Conservation (phyloP, 2,329 filamentous ascomycete species). For the Tolypocladium album region DNA sequence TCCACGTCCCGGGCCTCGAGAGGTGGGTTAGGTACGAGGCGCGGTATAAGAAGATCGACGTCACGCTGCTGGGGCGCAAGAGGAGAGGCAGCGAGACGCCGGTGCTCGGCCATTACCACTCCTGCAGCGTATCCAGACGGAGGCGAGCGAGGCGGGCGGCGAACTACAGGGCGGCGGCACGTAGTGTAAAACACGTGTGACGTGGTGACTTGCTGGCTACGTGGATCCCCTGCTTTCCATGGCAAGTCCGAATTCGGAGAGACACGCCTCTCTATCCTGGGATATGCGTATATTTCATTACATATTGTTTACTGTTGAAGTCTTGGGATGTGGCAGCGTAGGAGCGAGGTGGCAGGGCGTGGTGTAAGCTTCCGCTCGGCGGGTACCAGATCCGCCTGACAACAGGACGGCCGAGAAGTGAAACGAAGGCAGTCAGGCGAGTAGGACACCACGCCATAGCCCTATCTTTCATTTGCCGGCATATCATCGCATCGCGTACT, state of each 20-base stretch:
- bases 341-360: background rate
- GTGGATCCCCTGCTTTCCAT: background rate
- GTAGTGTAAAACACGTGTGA: background rate
- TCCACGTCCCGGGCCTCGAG: conserved; percentile 34
- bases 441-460: background rate
- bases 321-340: background rate
- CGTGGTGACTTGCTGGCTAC: background rate
- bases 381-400: background rate
- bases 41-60: conserved; percentile 39
- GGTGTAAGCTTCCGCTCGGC: background rate
- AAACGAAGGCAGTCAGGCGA: background rate
- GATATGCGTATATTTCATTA: background rate
- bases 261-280: background rate
- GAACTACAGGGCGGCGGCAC: background rate
- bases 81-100: conserved; percentile 4
- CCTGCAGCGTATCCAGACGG: background rate
- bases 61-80: conserved; percentile 19
- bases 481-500: background rate
- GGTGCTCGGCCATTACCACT: conserved; percentile 19
- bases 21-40: conserved; percentile 38
- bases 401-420: background rate
- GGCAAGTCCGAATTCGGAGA: background rate
- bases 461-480: background rate
- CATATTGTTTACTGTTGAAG: background rate
- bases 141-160: background rate